Percentiles rank a stretch among this genome's conserved stretches.
These are phyloP conservation scores for Camelina hispida DNA, from an alignment of 345 rosid species.

Conservation along the genomic window DNA sequence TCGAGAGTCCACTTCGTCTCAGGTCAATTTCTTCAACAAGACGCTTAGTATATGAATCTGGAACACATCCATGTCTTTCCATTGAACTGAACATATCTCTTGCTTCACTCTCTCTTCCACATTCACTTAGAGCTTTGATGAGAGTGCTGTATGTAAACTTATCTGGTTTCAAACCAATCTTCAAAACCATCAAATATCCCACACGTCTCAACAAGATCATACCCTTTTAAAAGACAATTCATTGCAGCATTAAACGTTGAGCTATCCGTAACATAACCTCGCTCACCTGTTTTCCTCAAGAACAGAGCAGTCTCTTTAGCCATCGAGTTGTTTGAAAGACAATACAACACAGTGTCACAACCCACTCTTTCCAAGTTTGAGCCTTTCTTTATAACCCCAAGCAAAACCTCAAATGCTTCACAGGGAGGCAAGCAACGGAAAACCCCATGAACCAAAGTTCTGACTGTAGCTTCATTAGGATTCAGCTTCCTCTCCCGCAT, in stretches of 20 bases:
- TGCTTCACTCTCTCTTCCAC: conserved; percentile 63
- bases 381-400: conserved; percentile 59
- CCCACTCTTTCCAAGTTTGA: conserved; percentile 55
- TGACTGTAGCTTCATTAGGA: conserved; percentile 83
- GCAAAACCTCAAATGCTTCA: conserved; percentile 62
- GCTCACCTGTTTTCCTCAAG: conserved; percentile 52
- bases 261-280: conserved; percentile 64
- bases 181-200: conserved; percentile 59
- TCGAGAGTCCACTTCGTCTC: conserved; percentile 22
- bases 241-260: conserved; percentile 62
- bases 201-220: conserved; percentile 65
- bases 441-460: conserved; percentile 81
- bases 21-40: conserved; percentile 47
- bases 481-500: conserved; percentile 64
- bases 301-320: conserved; percentile 70
- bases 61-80: conserved; percentile 68
- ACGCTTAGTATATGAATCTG: conserved; percentile 60
- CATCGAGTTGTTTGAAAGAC: conserved; percentile 70
- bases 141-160: conserved; percentile 59
- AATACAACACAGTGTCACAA: conserved; percentile 62
- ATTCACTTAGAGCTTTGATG: conserved; percentile 59
- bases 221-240: conserved; percentile 65
- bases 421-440: conserved; percentile 55
- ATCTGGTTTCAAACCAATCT: conserved; percentile 68
- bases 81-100: conserved; percentile 57